Conservation (phyloP, 371 early-diverging fungal species). For the Dichotomocladium elegans region DNA sequence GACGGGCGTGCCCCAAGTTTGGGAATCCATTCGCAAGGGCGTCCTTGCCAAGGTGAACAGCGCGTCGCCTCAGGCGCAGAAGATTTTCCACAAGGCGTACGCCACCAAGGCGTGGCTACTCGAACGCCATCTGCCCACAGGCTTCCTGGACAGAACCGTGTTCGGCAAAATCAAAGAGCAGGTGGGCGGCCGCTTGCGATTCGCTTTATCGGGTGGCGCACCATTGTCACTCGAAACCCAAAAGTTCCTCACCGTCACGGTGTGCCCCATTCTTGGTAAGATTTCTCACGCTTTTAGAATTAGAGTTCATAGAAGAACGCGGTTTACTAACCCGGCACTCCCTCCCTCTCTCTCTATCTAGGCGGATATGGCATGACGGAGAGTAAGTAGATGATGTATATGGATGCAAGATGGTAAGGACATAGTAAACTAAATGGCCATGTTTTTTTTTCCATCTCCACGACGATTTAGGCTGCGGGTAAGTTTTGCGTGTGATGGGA, state of each 20-base stretch:
- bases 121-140: slow-evolving; percentile 45
- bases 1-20: slow-evolving; percentile 82
- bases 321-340: background rate
- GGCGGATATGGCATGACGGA: slow-evolving; percentile 66
- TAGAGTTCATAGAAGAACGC: no score
- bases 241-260: slow-evolving; percentile 59
- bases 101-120: slow-evolving; percentile 53
- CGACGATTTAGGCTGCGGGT: background rate
- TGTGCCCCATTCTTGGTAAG: slow-evolving; percentile 58
- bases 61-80: slow-evolving; percentile 15
- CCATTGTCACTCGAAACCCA: slow-evolving; percentile 69
- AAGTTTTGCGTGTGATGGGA: background rate
- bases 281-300: background rate
- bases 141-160: slow-evolving; percentile 64
- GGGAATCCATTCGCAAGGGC: slow-evolving; percentile 80
- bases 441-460: no score
- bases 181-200: slow-evolving; percentile 73
- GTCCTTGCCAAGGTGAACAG: slow-evolving; percentile 51
- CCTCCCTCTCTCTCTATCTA: background rate
- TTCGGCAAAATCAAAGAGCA: slow-evolving; percentile 70
- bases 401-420: no score
- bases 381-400: slow-evolving; percentile 2
- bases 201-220: slow-evolving; percentile 79
- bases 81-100: slow-evolving; percentile 53
- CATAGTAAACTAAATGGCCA: no score